These are phyloP conservation scores for Sclerotinia sclerotiorum DNA, from an alignment of 2,329 filamentous ascomycete genomes.

Conservation along the genomic window DNA sequence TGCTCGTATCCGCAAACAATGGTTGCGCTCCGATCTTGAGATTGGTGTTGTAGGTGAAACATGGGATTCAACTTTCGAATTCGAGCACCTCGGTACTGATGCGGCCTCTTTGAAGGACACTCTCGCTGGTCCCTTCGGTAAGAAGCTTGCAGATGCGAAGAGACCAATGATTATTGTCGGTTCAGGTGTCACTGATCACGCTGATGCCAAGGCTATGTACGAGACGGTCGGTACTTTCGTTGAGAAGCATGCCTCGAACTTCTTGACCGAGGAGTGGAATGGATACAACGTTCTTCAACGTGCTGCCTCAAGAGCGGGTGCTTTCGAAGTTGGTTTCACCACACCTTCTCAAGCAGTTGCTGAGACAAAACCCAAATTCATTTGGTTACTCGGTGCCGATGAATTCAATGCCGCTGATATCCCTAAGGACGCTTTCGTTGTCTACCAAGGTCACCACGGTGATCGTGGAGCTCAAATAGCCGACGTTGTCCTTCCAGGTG, in stretches of 20 bases:
- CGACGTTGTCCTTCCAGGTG: slow-evolving; percentile 89
- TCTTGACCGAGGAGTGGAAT: slow-evolving; percentile 89
- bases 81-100: slow-evolving; percentile 83
- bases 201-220: slow-evolving; percentile 88
- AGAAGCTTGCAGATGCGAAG: slow-evolving; percentile 85
- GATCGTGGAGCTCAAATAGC: slow-evolving; percentile 90
- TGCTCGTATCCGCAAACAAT: slow-evolving; percentile 96
- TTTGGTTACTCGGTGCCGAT: slow-evolving; percentile 96
- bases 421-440: slow-evolving; percentile 91
- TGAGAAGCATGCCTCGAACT: slow-evolving; percentile 88
- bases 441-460: slow-evolving; percentile 98
- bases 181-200: slow-evolving; percentile 86
- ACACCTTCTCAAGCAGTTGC: slow-evolving; percentile 80
- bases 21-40: slow-evolving; percentile 91
- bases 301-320: slow-evolving; percentile 85
- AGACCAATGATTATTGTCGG: slow-evolving; percentile 96
- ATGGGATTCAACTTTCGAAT: slow-evolving; percentile 94
- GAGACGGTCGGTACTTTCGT: slow-evolving; percentile 88
- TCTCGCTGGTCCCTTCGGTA: slow-evolving; percentile 83
- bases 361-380: slow-evolving; percentile 84
- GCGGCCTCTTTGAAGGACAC: slow-evolving; percentile 79
- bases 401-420: slow-evolving; percentile 84
- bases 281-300: slow-evolving; percentile 97
- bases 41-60: slow-evolving; percentile 87
- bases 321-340: slow-evolving; percentile 94